Evolutionary conservation across 805 yeast species (phyloP).

Genomic region (Ogataea allantospora): DNA sequence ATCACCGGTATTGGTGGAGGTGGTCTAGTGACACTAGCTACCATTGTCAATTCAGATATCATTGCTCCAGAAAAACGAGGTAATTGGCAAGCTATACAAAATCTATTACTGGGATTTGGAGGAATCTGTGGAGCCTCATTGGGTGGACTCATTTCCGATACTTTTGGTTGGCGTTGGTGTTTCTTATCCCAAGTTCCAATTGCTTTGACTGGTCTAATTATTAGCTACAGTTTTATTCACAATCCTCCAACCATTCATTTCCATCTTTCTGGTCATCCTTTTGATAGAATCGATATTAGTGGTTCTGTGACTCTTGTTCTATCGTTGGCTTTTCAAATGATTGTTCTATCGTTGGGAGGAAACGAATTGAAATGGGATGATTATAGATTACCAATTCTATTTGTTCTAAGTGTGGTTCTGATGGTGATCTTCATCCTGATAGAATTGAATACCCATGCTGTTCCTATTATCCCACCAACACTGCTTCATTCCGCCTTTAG

Average conservation of each 20-base stretch:
- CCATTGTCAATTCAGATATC: conserved; percentile 69
- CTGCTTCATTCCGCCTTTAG: conserved; percentile 28
- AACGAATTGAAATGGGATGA: conserved; percentile 17
- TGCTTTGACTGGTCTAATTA: conserved; percentile 38
- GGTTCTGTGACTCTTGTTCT: conserved; percentile 15
- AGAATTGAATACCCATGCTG: conserved; percentile 14
- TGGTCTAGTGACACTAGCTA: conserved; percentile 68
- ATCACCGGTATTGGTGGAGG: conserved; percentile 89
- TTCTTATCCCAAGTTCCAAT: conserved; percentile 49
- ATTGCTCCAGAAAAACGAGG: conserved; percentile 74
- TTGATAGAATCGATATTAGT: conserved; percentile 13
- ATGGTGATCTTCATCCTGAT: conserved; percentile 4
- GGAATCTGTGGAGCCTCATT: conserved; percentile 64
- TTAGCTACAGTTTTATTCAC: conserved; percentile 36
- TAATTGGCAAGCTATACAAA: conserved; percentile 73
- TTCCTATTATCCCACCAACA: conserved; percentile 36
- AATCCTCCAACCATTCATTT: conserved; percentile 29
- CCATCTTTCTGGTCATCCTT: neutral
- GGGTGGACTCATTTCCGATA: conserved; percentile 51
- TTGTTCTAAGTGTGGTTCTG: conserved; percentile 4
- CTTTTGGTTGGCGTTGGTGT: conserved; percentile 61
- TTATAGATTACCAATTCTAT: conserved; percentile 5
- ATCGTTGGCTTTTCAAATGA: conserved; percentile 15
- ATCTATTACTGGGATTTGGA: conserved; percentile 70
- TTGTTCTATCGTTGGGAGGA: conserved; percentile 17